phyloP scores from a whole-genome alignment of 306 rosid species.

The Cucurbita maxima region DNA sequence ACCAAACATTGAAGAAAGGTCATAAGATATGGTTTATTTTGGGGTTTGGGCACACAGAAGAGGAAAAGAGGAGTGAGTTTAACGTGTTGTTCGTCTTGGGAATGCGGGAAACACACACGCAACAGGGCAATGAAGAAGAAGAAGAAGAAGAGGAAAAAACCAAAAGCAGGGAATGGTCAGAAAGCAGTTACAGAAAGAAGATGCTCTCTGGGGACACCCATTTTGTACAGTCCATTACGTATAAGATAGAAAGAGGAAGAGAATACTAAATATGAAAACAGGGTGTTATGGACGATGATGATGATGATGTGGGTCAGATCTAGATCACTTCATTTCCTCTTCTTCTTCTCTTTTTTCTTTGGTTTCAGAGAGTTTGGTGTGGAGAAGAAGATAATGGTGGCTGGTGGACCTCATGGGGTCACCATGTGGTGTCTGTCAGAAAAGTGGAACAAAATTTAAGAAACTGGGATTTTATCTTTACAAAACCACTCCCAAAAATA shows the following conservation, averaged over 20 bases:
- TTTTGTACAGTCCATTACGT: not conserved
- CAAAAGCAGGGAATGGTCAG: not conserved
- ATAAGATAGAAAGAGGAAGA: not conserved
- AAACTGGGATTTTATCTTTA: not conserved
- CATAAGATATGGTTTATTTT: not conserved
- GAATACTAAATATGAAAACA: not conserved
- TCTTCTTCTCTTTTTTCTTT: not conserved
- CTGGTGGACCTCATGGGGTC: not conserved
- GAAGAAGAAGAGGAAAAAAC: not conserved
- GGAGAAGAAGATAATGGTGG: not conserved
- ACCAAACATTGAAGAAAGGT: not conserved
- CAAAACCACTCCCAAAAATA: not conserved
- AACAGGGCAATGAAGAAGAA: not conserved
- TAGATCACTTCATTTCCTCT: not conserved
- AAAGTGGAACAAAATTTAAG: slow-evolving; percentile 4
- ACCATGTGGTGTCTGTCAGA: slow-evolving; percentile 5
- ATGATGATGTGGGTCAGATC: slow-evolving; percentile 3
- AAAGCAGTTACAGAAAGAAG: not conserved
- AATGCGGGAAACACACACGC: not conserved
- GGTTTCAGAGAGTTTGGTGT: not conserved
- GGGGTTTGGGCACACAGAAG: not conserved
- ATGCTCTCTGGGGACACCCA: not conserved
- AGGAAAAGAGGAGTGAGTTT: not conserved
- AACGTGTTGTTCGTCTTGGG: not conserved
- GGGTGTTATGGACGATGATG: not conserved